Base-by-base conservation (phyloP, 2,329 filamentous ascomycete genomes). In the Neofusicoccum sp. region DNA sequence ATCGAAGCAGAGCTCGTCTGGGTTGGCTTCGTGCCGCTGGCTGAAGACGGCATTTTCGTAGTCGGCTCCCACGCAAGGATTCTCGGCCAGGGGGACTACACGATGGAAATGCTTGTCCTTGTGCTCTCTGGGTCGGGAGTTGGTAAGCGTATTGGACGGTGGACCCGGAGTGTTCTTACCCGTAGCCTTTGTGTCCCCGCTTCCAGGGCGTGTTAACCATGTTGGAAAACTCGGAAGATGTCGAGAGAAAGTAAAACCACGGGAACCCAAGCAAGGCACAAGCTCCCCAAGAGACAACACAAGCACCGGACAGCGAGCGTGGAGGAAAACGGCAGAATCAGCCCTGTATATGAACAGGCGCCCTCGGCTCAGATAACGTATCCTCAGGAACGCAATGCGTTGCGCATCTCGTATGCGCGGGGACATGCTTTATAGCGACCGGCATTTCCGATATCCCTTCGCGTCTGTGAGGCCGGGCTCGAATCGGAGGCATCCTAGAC, bases 1-100 rank as follows among this genome's bases (percentile, higher is more conserved):
- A 59, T 71, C 69, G 61, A 74, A 75, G 63, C 75, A 76, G 6
- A 76, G 66, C 57, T 76, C 73, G 16, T 73, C 65, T 28, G 71
- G 71, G 58, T 72, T 74, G n/a, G 73, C 73, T 64, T 76, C 73
- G 61, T 75, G 71, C 8, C 73, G 67, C 63, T 75, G 73, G 26
- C 69, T 70, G 58, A 75, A 75, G 49, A 75, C 71, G 40, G 73
- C 69, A 2, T 67, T 61, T 41, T 73, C 67, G 45, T 71, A 66
- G 54, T 75, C 71, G 61, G 73, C 73, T 36, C 73, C 73, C 6
- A 63, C 64, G 24, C 75, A 66, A 20, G 73, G 73, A 20, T 69
- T 70, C 61, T 73, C 72, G 49, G 74, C 71, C 48, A 67, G 69
- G 2, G 73, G 71, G 6, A 69, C 68, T 14, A 67, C 70, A 47